Evolutionary conservation across 2,329 filamentous ascomycete genomes (phyloP).

Genomic region (Stagonosporopsis vannaccii): DNA sequence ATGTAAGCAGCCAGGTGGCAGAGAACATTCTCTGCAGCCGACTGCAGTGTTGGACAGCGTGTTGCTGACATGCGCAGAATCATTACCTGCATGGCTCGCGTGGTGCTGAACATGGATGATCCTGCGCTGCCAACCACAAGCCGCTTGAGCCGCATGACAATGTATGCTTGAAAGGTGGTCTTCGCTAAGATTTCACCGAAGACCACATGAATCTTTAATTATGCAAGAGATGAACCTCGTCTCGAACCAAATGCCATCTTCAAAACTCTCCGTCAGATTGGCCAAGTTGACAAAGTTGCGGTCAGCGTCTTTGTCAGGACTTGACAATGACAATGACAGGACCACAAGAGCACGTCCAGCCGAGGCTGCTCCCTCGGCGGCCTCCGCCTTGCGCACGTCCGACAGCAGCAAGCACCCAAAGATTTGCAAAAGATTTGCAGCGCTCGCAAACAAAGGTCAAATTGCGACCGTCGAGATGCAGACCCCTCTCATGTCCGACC

Average conservation of each 20-base stretch:
- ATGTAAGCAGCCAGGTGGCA: neutral
- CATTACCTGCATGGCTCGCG: slow-evolving; percentile 17
- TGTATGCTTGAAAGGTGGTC: neutral
- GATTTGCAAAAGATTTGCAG: neutral
- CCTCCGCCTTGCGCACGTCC: slow-evolving; percentile 1
- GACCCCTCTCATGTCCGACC: slow-evolving; percentile 3
- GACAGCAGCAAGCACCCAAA: neutral
- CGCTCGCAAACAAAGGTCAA: neutral
- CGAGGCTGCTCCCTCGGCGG: neutral
- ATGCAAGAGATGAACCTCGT: neutral
- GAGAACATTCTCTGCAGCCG: neutral
- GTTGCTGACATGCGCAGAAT: slow-evolving; percentile 15
- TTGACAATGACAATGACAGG: neutral
- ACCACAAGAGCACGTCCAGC: slow-evolving; percentile 3
- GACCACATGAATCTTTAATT: neutral
- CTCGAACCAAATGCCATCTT: slow-evolving; percentile 1
- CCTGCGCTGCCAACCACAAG: slow-evolving; percentile 12
- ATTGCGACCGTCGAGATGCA: slow-evolving; percentile 12
- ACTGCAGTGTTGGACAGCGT: slow-evolving; percentile 6
- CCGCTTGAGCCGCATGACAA: slow-evolving; percentile 12
- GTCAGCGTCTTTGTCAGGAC: slow-evolving; percentile 1
- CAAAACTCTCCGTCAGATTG: neutral
- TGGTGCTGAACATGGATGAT: slow-evolving; percentile 16
- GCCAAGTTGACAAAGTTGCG: neutral
- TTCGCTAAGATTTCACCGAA: slow-evolving; percentile 12